phyloP scores from a whole-genome alignment of 306 rosid genomes.

The Rosa persica region DNA sequence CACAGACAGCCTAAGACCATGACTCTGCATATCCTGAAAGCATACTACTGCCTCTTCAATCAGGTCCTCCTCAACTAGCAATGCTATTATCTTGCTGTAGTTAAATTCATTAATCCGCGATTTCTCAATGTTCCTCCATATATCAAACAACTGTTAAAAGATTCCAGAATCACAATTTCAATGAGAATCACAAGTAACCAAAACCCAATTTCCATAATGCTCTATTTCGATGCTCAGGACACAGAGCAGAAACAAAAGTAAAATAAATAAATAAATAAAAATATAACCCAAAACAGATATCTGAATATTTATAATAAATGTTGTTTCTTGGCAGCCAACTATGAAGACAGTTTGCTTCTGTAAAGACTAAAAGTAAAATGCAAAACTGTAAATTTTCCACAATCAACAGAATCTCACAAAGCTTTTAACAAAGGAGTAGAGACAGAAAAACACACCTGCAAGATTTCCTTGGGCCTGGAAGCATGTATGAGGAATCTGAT shows the following conservation, averaged over 20 bases:
- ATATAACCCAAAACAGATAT: not conserved
- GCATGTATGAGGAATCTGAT: slow-evolving; percentile 49
- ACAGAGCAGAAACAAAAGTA: too few species aligned
- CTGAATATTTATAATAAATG: not conserved
- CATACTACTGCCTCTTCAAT: slow-evolving; percentile 49
- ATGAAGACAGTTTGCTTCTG: not conserved
- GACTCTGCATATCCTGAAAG: slow-evolving; percentile 53
- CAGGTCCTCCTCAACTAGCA: slow-evolving; percentile 52
- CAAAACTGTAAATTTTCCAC: not conserved
- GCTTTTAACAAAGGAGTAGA: not conserved
- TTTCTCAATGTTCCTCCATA: slow-evolving; percentile 64
- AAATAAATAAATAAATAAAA: too few species aligned
- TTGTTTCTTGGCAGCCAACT: too few species aligned
- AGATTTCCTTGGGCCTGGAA: slow-evolving; percentile 49
- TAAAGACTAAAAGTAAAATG: not conserved
- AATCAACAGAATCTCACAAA: not conserved
- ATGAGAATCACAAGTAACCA: not conserved
- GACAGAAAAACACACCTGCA: slow-evolving; percentile 42
- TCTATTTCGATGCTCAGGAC: too few species aligned
- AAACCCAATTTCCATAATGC: not conserved
- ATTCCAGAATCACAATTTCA: slow-evolving; percentile 11
- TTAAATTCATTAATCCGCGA: slow-evolving; percentile 52
- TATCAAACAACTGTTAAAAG: slow-evolving; percentile 55
- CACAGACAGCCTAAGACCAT: slow-evolving; percentile 43
- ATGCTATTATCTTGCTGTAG: slow-evolving; percentile 51